A percentile compares a stretch with the other conserved stretches of the same genome.
These are phyloP conservation scores for Hypholoma fasciculare DNA, from an alignment of 768 basidiomycete species.

Conservation along the genomic window DNA sequence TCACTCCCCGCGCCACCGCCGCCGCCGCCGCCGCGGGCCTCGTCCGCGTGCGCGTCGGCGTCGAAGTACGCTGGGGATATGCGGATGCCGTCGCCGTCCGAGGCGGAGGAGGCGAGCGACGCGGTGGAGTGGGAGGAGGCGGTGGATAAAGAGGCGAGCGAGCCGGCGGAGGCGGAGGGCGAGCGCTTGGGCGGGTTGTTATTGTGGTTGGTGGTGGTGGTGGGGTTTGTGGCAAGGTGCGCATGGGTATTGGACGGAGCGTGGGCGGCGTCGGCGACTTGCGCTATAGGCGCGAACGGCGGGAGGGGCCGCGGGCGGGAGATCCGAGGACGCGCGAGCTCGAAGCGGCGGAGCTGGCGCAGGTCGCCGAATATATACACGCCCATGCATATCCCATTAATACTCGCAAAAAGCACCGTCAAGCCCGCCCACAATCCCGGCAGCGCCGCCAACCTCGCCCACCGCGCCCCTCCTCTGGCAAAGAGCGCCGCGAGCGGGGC, in stretches of 20 bases:
- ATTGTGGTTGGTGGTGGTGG: background rate
- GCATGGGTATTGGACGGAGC: too few species aligned
- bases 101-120: conserved; percentile 4
- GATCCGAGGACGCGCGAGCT: conserved; percentile 69
- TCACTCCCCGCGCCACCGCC: too few species aligned
- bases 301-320: conserved; percentile 46
- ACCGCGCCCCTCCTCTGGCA: conserved; percentile 44
- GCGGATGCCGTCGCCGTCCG: conserved; percentile 28
- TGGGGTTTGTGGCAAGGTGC: too few species aligned
- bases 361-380: conserved; percentile 82
- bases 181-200: too few species aligned
- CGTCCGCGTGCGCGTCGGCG: conserved; percentile 32
- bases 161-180: conserved; percentile 12
- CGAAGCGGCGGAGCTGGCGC: conserved; percentile 75
- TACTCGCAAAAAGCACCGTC: conserved; percentile 56
- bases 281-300: conserved; percentile 17
- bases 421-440: conserved; percentile 75
- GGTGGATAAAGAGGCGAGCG: conserved; percentile 8
- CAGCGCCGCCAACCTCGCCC: conserved; percentile 59
- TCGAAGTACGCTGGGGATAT: conserved; percentile 44
- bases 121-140: conserved; percentile 9
- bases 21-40: too few species aligned
- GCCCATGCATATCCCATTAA: conserved; percentile 76
- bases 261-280: background rate
- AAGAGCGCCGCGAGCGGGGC: conserved; percentile 51